Percentiles rank a stretch among this genome's conserved stretches.
These are phyloP conservation scores for Paracorniculantispora psalliotae DNA, from an alignment of 2,329 filamentous ascomycete species.

Conservation along the genomic window DNA sequence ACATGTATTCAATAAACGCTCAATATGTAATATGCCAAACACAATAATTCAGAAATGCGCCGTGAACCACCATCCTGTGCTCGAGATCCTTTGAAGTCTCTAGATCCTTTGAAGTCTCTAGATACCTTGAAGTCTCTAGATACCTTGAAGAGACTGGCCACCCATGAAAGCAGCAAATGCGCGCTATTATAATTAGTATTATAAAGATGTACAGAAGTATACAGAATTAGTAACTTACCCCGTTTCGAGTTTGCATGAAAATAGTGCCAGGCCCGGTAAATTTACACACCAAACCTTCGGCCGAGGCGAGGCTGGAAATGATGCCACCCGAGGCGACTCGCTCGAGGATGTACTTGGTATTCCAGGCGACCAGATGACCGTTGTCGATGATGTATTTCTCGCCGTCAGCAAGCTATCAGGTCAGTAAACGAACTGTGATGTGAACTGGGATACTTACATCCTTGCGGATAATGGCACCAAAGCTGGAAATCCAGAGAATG, in stretches of 20 bases:
- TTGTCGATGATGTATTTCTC: slow-evolving; percentile 93
- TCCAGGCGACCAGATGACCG: slow-evolving; percentile 93
- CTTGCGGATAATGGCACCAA: slow-evolving; percentile 92
- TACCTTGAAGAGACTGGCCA: slow-evolving; percentile 37
- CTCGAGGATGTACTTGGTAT: slow-evolving; percentile 88
- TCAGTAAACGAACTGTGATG: slow-evolving; percentile 13
- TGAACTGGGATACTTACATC: slow-evolving; percentile 59
- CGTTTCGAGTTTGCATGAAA: slow-evolving; percentile 88
- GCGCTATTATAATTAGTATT: slow-evolving; percentile 32
- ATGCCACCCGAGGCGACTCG: slow-evolving; percentile 86
- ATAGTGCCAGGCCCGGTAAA: slow-evolving; percentile 89
- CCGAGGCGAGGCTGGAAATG: slow-evolving; percentile 77
- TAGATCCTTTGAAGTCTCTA: too few species aligned
- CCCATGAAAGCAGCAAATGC: slow-evolving; percentile 49
- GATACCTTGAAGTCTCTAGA: background rate
- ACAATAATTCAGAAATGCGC: background rate
- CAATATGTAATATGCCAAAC: background rate
- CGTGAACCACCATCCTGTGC: too few species aligned
- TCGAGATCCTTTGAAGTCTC: too few species aligned
- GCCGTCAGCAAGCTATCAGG: slow-evolving; percentile 49
- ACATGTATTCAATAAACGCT: background rate
- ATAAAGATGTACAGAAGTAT: background rate
- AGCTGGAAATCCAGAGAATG: slow-evolving; percentile 83
- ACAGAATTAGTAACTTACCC: slow-evolving; percentile 50
- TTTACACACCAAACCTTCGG: slow-evolving; percentile 89